Evolutionary conservation across 306 rosid species (phyloP).

Genomic region (Hippophae tibetana): DNA sequence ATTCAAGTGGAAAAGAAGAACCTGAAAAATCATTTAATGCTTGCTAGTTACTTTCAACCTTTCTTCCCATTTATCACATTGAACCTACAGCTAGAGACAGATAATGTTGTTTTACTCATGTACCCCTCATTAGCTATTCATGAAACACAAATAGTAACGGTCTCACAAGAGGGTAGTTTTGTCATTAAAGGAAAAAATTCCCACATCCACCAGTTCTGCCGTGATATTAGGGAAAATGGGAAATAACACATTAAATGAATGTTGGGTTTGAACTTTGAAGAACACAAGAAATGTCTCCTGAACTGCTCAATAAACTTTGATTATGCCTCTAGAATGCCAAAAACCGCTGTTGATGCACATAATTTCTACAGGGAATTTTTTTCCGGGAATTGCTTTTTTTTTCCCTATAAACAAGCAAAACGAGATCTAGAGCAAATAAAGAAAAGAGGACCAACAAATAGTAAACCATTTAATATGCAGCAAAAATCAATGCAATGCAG

Average conservation of each 20-base stretch:
- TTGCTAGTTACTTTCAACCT: constrained; percentile 7
- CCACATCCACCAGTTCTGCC: constrained; percentile 50
- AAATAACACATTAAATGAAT: constrained; percentile 9
- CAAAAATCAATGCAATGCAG: constrained; percentile 29
- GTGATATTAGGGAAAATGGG: constrained; percentile 50
- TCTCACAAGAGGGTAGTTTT: constrained; percentile 10
- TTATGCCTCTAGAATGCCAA: constrained; percentile 19
- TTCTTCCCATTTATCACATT: constrained; percentile 29
- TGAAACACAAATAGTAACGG: not conserved
- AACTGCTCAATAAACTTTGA: constrained; percentile 17
- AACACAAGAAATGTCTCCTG: constrained; percentile 10
- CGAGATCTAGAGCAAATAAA: constrained; percentile 28
- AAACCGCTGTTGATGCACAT: not conserved
- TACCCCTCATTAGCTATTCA: constrained; percentile 14
- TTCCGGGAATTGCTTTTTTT: not conserved
- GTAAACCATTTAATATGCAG: constrained; percentile 9
- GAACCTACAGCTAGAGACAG: constrained; percentile 28
- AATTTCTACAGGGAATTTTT: not conserved
- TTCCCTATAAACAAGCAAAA: constrained; percentile 26
- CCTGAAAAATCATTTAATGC: constrained; percentile 6
- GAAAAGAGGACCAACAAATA: constrained; percentile 5
- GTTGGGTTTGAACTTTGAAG: constrained; percentile 25
- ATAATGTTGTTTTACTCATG: constrained; percentile 18
- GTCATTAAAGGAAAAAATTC: constrained; percentile 16
- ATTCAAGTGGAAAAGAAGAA: constrained; percentile 9